Evolutionary conservation across 2,329 filamentous ascomycete genomes (phyloP).

Genomic region (Periconia digitata): DNA sequence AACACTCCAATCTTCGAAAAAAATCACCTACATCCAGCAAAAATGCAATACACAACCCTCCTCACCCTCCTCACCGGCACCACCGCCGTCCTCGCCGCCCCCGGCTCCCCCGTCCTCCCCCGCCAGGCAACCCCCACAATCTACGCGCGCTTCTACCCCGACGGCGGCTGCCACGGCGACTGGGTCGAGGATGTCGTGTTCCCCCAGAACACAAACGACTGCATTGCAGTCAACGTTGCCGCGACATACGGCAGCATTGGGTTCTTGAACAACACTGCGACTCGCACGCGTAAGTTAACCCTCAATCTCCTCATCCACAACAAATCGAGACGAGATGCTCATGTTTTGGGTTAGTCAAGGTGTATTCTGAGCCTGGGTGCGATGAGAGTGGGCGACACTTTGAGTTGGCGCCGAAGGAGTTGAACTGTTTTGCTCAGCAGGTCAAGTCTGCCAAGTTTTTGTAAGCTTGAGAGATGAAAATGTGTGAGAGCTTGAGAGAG

Average conservation of each 20-base stretch:
- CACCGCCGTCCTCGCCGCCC: neutral
- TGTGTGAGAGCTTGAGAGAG: no score
- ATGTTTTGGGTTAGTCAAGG: slow-evolving; percentile 1
- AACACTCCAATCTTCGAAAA: neutral
- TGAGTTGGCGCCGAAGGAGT: neutral
- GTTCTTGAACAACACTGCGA: slow-evolving; percentile 6
- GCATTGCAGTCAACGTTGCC: slow-evolving; percentile 3
- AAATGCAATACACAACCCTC: neutral
- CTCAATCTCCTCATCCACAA: neutral
- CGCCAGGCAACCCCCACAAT: slow-evolving; percentile 5
- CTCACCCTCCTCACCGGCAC: neutral
- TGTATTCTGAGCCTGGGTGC: slow-evolving; percentile 2
- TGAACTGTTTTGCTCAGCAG: slow-evolving; percentile 8
- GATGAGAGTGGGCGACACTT: slow-evolving; percentile 3
- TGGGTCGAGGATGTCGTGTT: slow-evolving; percentile 10
- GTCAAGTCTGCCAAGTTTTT: slow-evolving; percentile 4
- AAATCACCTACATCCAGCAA: neutral
- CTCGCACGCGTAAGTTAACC: slow-evolving; percentile 7
- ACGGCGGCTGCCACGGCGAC: slow-evolving; percentile 8
- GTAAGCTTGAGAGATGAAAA: neutral
- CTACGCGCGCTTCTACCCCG: slow-evolving; percentile 10
- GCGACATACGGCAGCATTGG: slow-evolving; percentile 1
- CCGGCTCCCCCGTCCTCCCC: slow-evolving; percentile 2
- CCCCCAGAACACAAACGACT: neutral
- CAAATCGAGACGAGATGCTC: neutral